Conservation (phyloP, 73 alveolate genomes). For the Paramecium biaurelia region DNA sequence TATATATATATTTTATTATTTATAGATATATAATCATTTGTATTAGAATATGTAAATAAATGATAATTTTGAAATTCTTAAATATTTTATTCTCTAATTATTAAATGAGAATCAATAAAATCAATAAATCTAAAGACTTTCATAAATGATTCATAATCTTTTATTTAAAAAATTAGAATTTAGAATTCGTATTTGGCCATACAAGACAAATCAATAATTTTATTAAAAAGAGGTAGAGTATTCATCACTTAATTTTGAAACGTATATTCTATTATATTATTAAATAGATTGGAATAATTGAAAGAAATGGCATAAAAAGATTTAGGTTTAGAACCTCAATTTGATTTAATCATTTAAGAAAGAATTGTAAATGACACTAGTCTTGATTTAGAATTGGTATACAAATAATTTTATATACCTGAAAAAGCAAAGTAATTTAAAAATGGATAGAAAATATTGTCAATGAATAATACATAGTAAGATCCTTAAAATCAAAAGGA, state of each 20-base stretch:
- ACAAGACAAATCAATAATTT: neutral
- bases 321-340: neutral
- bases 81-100: neutral
- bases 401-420: neutral
- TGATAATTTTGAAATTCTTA: neutral
- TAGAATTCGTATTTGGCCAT: neutral
- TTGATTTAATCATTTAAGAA: neutral
- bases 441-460: neutral
- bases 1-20: neutral
- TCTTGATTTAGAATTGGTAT: neutral
- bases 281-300: neutral
- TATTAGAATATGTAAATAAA: neutral
- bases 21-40: constrained; percentile 10
- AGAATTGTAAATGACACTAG: neutral
- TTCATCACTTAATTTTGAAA: constrained; percentile 3
- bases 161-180: neutral
- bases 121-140: neutral
- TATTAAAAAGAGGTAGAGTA: neutral
- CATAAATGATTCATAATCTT: constrained; percentile 5
- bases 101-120: neutral
- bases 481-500: neutral
- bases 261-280: neutral
- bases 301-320: neutral
- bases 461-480: neutral
- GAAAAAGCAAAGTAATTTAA: neutral